Evolutionary conservation across 805 yeast species (phyloP), one percentile per base, ranked within the genome.

Genomic region (Ogataea pignaliae): DNA sequence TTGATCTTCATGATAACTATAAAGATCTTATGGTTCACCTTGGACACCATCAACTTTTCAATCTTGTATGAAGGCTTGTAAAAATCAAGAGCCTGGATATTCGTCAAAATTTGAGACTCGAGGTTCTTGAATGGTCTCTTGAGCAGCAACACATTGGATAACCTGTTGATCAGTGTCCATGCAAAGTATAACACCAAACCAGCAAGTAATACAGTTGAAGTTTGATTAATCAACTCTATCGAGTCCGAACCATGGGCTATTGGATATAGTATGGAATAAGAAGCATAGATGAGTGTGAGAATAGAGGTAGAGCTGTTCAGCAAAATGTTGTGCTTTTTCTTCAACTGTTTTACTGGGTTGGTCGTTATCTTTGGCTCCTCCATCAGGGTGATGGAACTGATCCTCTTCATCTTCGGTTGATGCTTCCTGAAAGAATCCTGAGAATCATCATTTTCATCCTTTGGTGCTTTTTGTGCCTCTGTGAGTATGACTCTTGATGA

Each of bases 1-100:
- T 60, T 62, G 3, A 85, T 51, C 43, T 68, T 72, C 14, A 83
- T 48, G 3, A 87, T 73, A 2, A 82, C 76, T 18, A 85, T 71
- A 52, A 72, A 79, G 3, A 83, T 64, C 46, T 73, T 74, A 56
- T 79, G 78, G 57, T 81, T 85, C 33, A 83, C 81, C 51, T 83
- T 79, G 3, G 85, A 72, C 7, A 85, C 65, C 40, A 76, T 66
- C 9, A 85, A 68, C 54, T 59, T 69, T 12, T 73, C 69, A 13
- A 85, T 57, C 7, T 58, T 56, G 54, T 80, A 83, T 5, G 66
- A 61, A 3, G 72, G 60, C 53, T 75, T 79, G 62, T 76, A 85
- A 33, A 65, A 66, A 12, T 77, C 80, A n/a, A 81, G 60, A 1
- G 58, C 56, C 21, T 65, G 59, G n/a, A 85, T 71, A 10, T 61